Evolutionary conservation across 2,329 filamentous ascomycete species (phyloP), one percentile per base, ranked within the genome.

Genomic region (Plectosphaerella cucumerina): DNA sequence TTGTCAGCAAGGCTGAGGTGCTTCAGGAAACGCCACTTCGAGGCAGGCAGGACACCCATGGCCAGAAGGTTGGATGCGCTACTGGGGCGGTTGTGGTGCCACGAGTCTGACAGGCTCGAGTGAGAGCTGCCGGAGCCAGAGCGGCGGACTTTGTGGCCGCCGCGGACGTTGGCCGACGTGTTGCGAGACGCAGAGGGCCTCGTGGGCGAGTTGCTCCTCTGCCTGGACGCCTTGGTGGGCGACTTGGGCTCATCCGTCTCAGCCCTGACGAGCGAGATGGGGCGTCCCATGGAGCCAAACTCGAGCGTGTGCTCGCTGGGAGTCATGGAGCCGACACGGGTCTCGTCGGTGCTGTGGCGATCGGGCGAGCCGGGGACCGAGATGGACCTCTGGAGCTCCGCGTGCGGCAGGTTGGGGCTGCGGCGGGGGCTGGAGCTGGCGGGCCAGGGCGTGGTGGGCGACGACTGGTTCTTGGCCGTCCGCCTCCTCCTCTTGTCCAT

Each of bases 1-100:
- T 97, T 99, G 65, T 97, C 94, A 6, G 93, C 86, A 48, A 99
- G 75, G 65, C 92, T 94, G 41, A 99, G 78, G 70, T 97, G 93
- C 64, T 89, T 87, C 62, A 99, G 72, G 68, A 97, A 96, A 51
- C 93, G 85, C 94, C 94, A 99, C 70, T 97, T 97, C 1, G 87
- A 89, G 1, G 89, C 73, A 41, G 92, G 90, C 15, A 97, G 76
- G 53, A 86, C 78, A 37, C 86, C 85, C 64, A 85, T 77, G 14
- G 81, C 76, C 47, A 93, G 72, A 1, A 96, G 76, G 60, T 94
- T 96, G 2, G 88, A 87, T 15, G 87, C 84, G 70, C 91, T 95
- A 44, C 86, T 84, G 69, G 71, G 86, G 42, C 70, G 71, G 46
- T 66, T 63, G 48, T 83, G 76, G 53, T 81, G 73, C 81, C 81